A percentile compares a stretch with the other conserved stretches of the same genome.
Evolutionary conservation across 768 basidiomycete species (phyloP).

Genomic region (Scleroderma bovista): DNA sequence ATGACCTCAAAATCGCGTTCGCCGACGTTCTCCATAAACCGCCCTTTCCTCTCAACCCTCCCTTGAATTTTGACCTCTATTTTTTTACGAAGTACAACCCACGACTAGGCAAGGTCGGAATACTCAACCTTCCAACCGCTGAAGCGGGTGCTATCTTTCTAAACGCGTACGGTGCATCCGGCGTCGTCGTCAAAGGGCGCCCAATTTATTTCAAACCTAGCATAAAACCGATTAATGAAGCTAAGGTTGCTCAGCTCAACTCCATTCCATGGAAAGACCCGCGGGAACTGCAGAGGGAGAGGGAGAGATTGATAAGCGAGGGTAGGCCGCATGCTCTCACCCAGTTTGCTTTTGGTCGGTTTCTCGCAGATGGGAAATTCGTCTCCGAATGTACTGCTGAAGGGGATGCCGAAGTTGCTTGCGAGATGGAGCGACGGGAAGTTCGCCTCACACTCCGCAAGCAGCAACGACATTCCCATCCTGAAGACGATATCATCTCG

Average conservation of each 20-base stretch:
- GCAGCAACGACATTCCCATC: constrained; percentile 13
- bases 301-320: constrained; percentile 15
- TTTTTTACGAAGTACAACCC: constrained; percentile 21
- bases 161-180: constrained; percentile 17
- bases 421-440: constrained; percentile 29
- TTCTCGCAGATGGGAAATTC: constrained; percentile 30
- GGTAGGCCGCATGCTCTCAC: constrained; percentile 19
- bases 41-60: constrained; percentile 23
- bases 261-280: constrained; percentile 29
- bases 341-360: constrained; percentile 31
- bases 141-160: constrained; percentile 21
- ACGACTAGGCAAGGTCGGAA: constrained; percentile 23
- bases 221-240: constrained; percentile 17
- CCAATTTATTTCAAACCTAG: constrained; percentile 16
- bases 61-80: constrained; percentile 30
- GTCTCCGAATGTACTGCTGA: constrained; percentile 24
- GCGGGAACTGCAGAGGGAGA: constrained; percentile 14
- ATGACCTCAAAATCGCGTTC: constrained; percentile 29
- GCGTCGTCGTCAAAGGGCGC: constrained; percentile 24
- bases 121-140: constrained; percentile 26
- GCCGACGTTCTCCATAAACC: constrained; percentile 30
- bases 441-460: constrained; percentile 28
- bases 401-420: constrained; percentile 29
- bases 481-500: background rate
- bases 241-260: constrained; percentile 18